Conservation (phyloP, 192 early-diverging fungal species). For the Linnemannia zychae region DNA sequence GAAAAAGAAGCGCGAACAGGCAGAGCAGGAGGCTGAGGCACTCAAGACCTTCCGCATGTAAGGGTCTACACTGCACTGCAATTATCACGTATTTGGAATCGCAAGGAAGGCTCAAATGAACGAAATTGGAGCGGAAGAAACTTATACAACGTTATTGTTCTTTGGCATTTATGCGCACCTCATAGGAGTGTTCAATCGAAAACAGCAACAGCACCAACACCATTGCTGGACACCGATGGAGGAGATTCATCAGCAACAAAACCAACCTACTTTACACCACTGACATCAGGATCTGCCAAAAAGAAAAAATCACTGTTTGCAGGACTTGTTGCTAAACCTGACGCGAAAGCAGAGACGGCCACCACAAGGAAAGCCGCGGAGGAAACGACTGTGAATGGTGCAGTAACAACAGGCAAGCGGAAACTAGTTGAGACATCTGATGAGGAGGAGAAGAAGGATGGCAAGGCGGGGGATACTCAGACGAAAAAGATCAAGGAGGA, state of each 20-base stretch:
- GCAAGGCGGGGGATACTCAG: not conserved
- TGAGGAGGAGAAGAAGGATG: not conserved
- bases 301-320: conserved; percentile 35
- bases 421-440: conserved; percentile 8
- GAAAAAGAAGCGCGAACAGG: conserved; percentile 57
- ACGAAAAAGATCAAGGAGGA: conserved; percentile 16
- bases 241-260: not conserved
- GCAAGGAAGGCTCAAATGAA: not conserved
- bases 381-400: too few species aligned
- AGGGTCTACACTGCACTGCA: conserved; percentile 12
- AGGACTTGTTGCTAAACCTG: conserved; percentile 24
- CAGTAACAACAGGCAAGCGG: conserved; percentile 11
- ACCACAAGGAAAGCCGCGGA: not conserved
- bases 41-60: conserved; percentile 67
- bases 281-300: not conserved
- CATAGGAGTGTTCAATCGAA: conserved; percentile 29
- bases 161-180: not conserved
- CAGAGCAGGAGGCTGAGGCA: conserved; percentile 59
- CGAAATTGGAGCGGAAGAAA: too few species aligned
- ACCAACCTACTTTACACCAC: conserved; percentile 4
- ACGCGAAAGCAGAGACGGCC: not conserved
- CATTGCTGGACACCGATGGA: not conserved
- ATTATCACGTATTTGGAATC: not conserved
- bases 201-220: conserved; percentile 5
- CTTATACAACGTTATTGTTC: not conserved